These are phyloP conservation scores for Thalassiosira mediterranea DNA, from an alignment of 352 stramenopile species.

Conservation along the genomic window DNA sequence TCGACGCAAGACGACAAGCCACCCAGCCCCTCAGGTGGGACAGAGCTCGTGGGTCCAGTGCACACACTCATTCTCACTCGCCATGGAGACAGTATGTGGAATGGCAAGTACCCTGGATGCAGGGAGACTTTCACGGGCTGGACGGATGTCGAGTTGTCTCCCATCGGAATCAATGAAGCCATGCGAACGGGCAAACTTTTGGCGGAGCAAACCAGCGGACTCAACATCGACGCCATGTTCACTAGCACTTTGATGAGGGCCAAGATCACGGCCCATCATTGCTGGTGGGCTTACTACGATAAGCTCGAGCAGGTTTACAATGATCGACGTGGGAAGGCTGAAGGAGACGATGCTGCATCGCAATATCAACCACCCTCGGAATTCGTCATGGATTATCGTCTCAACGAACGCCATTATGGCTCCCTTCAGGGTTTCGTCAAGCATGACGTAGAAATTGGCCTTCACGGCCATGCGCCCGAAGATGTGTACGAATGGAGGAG, in stretches of 20 bases:
- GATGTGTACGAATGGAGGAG: constrained; percentile 88
- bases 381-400: constrained; percentile 67
- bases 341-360: constrained; percentile 21
- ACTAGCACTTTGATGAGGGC: constrained; percentile 94
- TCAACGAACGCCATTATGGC: constrained; percentile 98
- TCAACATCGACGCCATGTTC: constrained; percentile 86
- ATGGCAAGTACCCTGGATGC: constrained; percentile 80
- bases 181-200: constrained; percentile 43
- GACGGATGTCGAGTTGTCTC: constrained; percentile 91
- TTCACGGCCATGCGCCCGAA: constrained; percentile 52
- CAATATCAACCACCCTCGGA: constrained; percentile 18
- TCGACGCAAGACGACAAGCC: too few relatives aligned
- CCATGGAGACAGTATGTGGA: constrained; percentile 94
- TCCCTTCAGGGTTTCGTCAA: constrained; percentile 96
- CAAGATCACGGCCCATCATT: constrained; percentile 95
- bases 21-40: too few relatives aligned
- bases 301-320: constrained; percentile 36
- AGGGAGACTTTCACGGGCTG: constrained; percentile 97
- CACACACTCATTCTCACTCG: constrained; percentile 74
- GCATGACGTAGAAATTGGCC: constrained; percentile 84
- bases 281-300: constrained; percentile 77
- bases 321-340: constrained; percentile 15
- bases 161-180: constrained; percentile 88
- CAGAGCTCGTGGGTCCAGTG: constrained; percentile 29
- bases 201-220: constrained; percentile 12